Evolutionary conservation across 345 rosid species (phyloP).

Genomic region (Cardamine chenopodiifolia): DNA sequence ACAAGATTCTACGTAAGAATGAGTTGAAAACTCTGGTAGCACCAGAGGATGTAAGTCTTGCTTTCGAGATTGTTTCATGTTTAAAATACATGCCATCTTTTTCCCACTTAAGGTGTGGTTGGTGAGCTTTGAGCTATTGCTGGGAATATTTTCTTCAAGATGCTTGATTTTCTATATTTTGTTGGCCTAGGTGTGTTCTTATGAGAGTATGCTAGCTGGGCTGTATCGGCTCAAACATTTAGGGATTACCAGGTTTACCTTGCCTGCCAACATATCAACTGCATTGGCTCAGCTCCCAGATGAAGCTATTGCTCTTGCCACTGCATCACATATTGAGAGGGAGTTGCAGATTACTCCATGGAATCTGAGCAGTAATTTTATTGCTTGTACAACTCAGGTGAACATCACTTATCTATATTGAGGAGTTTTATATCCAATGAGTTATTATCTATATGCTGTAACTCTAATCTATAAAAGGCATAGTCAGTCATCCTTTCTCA

Average conservation of each 20-base stretch:
- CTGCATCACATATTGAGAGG: slow-evolving; percentile 95
- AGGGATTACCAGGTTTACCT: slow-evolving; percentile 77
- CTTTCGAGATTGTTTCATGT: slow-evolving; percentile 15
- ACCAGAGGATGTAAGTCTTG: slow-evolving; percentile 81
- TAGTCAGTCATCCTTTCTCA: background rate
- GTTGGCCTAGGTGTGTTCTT: slow-evolving; percentile 74
- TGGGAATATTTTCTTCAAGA: slow-evolving; percentile 22
- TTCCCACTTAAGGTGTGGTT: background rate
- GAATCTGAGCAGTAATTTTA: slow-evolving; percentile 94
- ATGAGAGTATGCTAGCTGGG: slow-evolving; percentile 98
- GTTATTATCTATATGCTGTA: slow-evolving; percentile 1
- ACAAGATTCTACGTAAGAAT: slow-evolving; percentile 70
- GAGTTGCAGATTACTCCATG: slow-evolving; percentile 96
- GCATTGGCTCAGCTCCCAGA: slow-evolving; percentile 94
- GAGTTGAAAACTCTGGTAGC: slow-evolving; percentile 73
- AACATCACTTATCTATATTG: slow-evolving; percentile 21
- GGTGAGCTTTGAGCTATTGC: slow-evolving; percentile 9
- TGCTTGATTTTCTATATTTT: slow-evolving; percentile 28
- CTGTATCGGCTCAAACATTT: slow-evolving; percentile 84
- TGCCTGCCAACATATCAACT: slow-evolving; percentile 71
- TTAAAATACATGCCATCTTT: slow-evolving; percentile 7
- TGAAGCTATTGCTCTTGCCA: slow-evolving; percentile 94
- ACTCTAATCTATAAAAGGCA: background rate
- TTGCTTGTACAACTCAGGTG: slow-evolving; percentile 93
- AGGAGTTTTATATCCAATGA: background rate